Percentiles rank a stretch among this genome's conserved stretches.
Conservation (phyloP, 495 filamentous ascomycete genomes). For the Aspergillus affinis region DNA sequence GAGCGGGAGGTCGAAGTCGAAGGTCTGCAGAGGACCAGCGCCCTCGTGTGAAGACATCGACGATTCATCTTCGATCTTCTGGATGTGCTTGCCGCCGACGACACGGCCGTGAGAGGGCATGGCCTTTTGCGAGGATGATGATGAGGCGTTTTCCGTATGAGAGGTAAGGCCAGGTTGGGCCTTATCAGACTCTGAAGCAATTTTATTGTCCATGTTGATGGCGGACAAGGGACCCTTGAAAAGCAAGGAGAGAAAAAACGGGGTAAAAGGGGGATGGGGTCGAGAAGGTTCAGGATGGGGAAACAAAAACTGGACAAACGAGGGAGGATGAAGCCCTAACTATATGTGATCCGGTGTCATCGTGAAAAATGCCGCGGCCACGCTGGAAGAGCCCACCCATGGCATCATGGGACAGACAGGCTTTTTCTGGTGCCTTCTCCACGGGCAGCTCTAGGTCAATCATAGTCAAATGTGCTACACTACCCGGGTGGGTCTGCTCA, state of each 20-base stretch:
- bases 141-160: conserved; percentile 28
- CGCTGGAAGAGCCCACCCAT: neutral
- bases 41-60: conserved; percentile 18
- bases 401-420: neutral
- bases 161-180: conserved; percentile 26
- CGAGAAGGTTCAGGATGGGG: neutral
- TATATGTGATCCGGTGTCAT: neutral
- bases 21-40: conserved; percentile 31
- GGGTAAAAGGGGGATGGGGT: neutral
- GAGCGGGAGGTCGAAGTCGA: conserved; percentile 44
- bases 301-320: neutral
- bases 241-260: neutral
- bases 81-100: conserved; percentile 35
- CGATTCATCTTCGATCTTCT: conserved; percentile 21
- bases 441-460: neutral
- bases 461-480: neutral
- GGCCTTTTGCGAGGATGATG: conserved; percentile 5
- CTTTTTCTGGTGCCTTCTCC: neutral
- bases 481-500: neutral
- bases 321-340: conserved; percentile 1
- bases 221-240: neutral
- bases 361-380: neutral
- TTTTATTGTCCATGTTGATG: conserved; percentile 15
- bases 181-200: conserved; percentile 21
- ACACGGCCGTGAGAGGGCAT: conserved; percentile 24